Conservation (phyloP, 2,329 filamentous ascomycete genomes). For the Apiospora marii region DNA sequence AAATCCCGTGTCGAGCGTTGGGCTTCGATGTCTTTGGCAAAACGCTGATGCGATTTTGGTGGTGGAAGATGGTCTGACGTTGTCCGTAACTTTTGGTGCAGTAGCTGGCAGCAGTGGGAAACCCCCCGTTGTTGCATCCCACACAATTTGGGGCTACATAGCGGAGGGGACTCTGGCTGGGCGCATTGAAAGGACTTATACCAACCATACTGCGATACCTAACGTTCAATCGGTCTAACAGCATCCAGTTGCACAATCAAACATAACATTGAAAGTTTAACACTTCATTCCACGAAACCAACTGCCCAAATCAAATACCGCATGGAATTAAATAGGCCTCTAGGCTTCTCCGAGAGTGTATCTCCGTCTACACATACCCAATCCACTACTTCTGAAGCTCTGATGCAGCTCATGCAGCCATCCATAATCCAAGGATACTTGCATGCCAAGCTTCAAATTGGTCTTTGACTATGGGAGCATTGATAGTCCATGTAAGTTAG, state of each 20-base stretch:
- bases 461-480: background rate
- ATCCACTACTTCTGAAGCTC: background rate
- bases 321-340: background rate
- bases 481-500: background rate
- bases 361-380: background rate
- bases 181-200: background rate
- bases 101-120: slow-evolving; percentile 14
- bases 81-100: slow-evolving; percentile 17
- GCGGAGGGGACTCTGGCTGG: background rate
- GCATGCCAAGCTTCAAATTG: slow-evolving; percentile 15
- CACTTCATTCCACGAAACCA: background rate
- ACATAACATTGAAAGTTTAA: background rate
- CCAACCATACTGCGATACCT: background rate
- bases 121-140: slow-evolving; percentile 11
- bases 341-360: too few species aligned
- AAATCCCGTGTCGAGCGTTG: slow-evolving; percentile 50
- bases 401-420: slow-evolving; percentile 11
- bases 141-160: background rate
- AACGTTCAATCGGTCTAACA: background rate
- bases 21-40: slow-evolving; percentile 48
- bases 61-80: slow-evolving; percentile 24
- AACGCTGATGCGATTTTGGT: slow-evolving; percentile 36
- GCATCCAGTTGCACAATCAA: background rate
- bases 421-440: slow-evolving; percentile 9
- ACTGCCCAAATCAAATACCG: background rate